Percentiles rank a stretch among this genome's conserved stretches.
phyloP scores from a whole-genome alignment of 208 protist genomes.

The Leishmania turanica region DNA sequence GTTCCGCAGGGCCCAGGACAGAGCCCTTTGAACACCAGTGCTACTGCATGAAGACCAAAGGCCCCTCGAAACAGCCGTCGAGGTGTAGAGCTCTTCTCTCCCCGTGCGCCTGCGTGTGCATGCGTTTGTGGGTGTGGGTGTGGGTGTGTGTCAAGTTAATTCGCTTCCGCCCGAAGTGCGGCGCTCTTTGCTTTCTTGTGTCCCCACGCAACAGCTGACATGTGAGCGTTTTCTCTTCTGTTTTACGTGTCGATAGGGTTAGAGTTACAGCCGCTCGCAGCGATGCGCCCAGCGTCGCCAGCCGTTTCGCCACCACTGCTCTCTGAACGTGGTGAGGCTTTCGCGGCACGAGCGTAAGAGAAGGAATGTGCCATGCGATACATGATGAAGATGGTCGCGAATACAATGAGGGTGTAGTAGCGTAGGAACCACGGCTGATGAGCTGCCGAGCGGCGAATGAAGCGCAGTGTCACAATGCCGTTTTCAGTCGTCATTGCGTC shows the following conservation, averaged over 20 bases:
- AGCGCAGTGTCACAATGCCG: constrained; percentile 34
- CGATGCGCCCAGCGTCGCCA: neutral
- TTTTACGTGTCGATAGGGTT: neutral
- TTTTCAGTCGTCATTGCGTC: constrained; percentile 30
- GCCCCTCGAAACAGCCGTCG: neutral
- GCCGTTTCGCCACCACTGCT: too few relatives aligned
- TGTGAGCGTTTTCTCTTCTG: neutral
- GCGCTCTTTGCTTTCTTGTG: neutral
- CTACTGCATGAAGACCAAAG: neutral
- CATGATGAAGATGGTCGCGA: constrained; percentile 35
- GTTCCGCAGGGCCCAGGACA: neutral
- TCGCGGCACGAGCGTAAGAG: constrained; percentile 14
- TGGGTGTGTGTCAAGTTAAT: neutral
- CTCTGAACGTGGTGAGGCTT: neutral
- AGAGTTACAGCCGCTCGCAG: neutral
- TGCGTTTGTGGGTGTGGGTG: neutral
- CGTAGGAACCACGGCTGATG: constrained; percentile 16
- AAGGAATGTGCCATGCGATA: constrained; percentile 32
- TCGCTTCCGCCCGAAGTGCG: neutral
- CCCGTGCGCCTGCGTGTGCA: neutral
- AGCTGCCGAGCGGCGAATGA: constrained; percentile 20
- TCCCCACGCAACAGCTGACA: neutral
- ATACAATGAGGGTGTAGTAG: constrained; percentile 32
- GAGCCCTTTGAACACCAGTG: neutral
- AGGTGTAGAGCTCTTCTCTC: too few relatives aligned